Evolutionary conservation across 441 rosid genomes (phyloP), one percentile per base, ranked within the genome.

Genomic region (Mallotus japonicus): DNA sequence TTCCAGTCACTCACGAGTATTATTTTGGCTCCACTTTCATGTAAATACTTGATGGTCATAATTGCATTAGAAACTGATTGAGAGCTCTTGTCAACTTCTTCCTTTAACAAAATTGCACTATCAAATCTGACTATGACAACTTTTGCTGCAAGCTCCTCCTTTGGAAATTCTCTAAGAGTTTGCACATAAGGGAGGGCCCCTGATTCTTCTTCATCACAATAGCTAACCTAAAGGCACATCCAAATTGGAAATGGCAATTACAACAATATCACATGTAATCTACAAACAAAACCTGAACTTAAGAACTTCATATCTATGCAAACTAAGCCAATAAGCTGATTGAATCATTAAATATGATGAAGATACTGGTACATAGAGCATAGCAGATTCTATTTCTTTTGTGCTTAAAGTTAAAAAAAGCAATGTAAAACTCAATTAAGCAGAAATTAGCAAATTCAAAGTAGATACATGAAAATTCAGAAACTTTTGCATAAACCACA

Each of bases 61-160:
- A 87, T 58, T 54, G 89, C 84, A 69, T 49, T 73, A 3, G 79
- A 85, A 65, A 77, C 71, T 62, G 83, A 76, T 32, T 15, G 79
- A 56, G 79, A 84, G 58, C 77, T 80, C 67, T 20, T 73, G 71
- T 83, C 83, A 62, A 69, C 62, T 40, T 81, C 83, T 78, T 86
- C 83, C 22, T 65, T 72, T 57, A 87, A 83, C 74, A 90, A 75
- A 74, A 83, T 66, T 76, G 77, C 51, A 67, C 86, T 79, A 76
- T 90, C 96, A 78, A 90, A 87, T 74, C 93, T 88, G 78, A 90
- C 88, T 85, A 90, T 81, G 57, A 84, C 92, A 83, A 89, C 85
- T 86, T 86, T 90, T 55, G 71, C 85, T 70, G 67, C 67, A 72
- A 90, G 90, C 79, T 82, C 85, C 75, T 84, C 83, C 78, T 74